Evolutionary conservation across 441 rosid genomes (phyloP).

Genomic region (Syzygium syzygioides): DNA sequence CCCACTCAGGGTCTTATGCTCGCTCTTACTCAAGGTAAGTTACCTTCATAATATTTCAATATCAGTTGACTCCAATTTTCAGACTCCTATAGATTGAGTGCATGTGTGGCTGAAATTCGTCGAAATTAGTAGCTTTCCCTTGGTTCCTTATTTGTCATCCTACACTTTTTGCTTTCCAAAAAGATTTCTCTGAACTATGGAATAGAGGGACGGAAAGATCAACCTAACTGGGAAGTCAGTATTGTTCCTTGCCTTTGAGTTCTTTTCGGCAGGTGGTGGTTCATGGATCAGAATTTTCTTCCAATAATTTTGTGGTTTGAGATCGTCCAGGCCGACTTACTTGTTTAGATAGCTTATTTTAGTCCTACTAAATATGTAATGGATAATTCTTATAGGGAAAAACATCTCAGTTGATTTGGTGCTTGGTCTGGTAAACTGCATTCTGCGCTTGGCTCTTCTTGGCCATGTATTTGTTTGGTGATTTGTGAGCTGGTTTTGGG

Average conservation of each 20-base stretch:
- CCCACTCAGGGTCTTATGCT: constrained; percentile 37
- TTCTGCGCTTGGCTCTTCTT: neutral
- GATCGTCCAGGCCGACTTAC: neutral
- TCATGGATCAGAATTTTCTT: neutral
- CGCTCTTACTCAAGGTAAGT: constrained; percentile 55
- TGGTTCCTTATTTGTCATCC: neutral
- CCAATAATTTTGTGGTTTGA: neutral
- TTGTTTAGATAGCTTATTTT: neutral
- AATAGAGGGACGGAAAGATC: neutral
- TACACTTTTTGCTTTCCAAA: neutral
- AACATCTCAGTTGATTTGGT: neutral
- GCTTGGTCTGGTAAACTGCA: neutral
- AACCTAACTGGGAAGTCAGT: neutral
- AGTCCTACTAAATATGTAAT: neutral
- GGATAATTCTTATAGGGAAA: neutral
- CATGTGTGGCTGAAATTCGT: neutral
- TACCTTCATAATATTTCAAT: neutral
- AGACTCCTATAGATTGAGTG: neutral
- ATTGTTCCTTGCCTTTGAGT: neutral
- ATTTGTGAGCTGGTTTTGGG: neutral
- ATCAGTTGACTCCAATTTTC: neutral
- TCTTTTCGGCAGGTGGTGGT: neutral
- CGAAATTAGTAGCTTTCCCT: neutral
- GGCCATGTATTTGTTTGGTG: neutral
- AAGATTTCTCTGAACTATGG: neutral